Conservation (phyloP, 169 alveolate genomes). For the Eimeria sp. region DNA sequence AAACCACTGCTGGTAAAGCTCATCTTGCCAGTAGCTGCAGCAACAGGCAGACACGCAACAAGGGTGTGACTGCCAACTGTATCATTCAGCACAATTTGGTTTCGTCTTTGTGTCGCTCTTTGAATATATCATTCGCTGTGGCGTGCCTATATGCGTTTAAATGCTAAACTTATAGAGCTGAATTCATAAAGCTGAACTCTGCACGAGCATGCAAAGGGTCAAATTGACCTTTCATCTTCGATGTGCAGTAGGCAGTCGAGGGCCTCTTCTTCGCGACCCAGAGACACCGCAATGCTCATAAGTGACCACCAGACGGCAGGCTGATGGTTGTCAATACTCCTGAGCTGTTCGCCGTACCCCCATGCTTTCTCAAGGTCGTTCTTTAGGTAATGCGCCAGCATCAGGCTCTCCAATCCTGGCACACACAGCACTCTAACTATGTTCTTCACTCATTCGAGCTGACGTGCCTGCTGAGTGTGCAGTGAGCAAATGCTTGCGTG, state of each 20-base stretch:
- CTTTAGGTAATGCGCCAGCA: not conserved
- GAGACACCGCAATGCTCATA: not conserved
- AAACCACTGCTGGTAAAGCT: conserved; percentile 1
- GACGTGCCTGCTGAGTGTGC: not conserved
- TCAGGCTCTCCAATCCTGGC: not conserved
- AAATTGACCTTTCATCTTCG: not conserved
- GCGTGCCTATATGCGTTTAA: too few relatives aligned
- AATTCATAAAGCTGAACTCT: too few relatives aligned
- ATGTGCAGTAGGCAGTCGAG: conserved; percentile 18
- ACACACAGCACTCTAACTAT: not conserved
- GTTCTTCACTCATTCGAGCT: not conserved
- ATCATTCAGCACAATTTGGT: too few relatives aligned
- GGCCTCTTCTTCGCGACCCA: not conserved
- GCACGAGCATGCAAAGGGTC: not conserved
- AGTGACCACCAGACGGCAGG: conserved; percentile 1
- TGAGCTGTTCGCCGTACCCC: not conserved
- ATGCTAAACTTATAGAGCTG: too few relatives aligned
- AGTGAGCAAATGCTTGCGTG: too few relatives aligned
- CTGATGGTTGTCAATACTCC: not conserved
- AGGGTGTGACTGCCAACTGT: not conserved
- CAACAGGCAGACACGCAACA: not conserved
- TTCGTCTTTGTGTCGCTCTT: too few relatives aligned
- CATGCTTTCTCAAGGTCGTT: not conserved
- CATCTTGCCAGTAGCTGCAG: conserved; percentile 10
- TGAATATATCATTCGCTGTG: too few relatives aligned